Percentiles rank a stretch among this genome's conserved stretches.
Evolutionary conservation across 306 rosid species (phyloP).

Genomic region (Vigna angularis): DNA sequence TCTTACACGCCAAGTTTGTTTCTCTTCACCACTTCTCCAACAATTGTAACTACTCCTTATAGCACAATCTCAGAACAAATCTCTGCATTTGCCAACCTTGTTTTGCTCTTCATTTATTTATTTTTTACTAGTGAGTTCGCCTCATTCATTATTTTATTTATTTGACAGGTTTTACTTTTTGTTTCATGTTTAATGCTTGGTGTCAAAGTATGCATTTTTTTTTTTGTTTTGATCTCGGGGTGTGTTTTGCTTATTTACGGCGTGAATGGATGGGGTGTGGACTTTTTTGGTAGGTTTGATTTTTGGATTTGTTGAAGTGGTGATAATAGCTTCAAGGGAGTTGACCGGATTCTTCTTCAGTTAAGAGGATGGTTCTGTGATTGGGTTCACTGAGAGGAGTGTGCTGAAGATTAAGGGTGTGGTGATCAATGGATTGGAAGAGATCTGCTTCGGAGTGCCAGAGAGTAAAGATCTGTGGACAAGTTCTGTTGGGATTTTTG

Average conservation of each 20-base stretch:
- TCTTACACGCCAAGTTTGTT: slow-evolving; percentile 61
- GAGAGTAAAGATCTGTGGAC: slow-evolving; percentile 60
- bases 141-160: slow-evolving; percentile 1
- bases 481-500: slow-evolving; percentile 60
- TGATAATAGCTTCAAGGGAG: slow-evolving; percentile 33
- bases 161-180: slow-evolving; percentile 20
- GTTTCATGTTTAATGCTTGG: slow-evolving; percentile 13
- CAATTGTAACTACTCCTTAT: slow-evolving; percentile 31
- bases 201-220: neutral
- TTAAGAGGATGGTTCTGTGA: slow-evolving; percentile 56
- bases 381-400: slow-evolving; percentile 40
- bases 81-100: slow-evolving; percentile 57
- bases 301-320: slow-evolving; percentile 35
- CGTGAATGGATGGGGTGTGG: slow-evolving; percentile 10
- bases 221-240: neutral
- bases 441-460: slow-evolving; percentile 59
- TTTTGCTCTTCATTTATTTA: slow-evolving; percentile 35
- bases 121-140: slow-evolving; percentile 50
- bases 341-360: slow-evolving; percentile 47
- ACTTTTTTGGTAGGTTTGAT: slow-evolving; percentile 23
- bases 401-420: slow-evolving; percentile 49
- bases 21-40: slow-evolving; percentile 30
- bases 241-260: slow-evolving; percentile 24
- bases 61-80: slow-evolving; percentile 27
- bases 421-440: slow-evolving; percentile 71